Percentiles rank a stretch among this genome's conserved stretches.
Conservation (phyloP, 352 stramenopile species). For the Phytophthora foliorum region DNA sequence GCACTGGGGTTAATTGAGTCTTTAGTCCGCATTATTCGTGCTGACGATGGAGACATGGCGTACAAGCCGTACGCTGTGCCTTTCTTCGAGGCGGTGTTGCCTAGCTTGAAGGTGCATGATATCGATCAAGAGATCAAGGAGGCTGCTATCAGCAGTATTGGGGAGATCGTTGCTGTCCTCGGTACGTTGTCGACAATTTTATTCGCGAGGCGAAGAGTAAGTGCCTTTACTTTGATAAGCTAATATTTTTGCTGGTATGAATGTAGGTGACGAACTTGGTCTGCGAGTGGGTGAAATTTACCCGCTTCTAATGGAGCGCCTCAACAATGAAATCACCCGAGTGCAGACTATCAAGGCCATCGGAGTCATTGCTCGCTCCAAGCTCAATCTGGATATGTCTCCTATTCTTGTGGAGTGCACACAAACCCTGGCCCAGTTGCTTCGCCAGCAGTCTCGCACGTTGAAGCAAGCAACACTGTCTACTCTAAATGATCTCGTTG, state of each 20-base stretch:
- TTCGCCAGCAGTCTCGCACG: slow-evolving; percentile 95
- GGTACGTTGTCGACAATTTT: slow-evolving; percentile 35
- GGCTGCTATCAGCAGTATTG: slow-evolving; percentile 93
- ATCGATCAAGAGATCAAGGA: slow-evolving; percentile 99
- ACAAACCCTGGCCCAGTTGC: slow-evolving; percentile 89
- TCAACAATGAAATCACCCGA: slow-evolving; percentile 99
- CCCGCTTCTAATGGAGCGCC: slow-evolving; percentile 94
- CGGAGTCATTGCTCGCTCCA: slow-evolving; percentile 88
- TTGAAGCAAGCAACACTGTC: slow-evolving; percentile 96
- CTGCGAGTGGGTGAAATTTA: slow-evolving; percentile 88
- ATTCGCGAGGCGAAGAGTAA: not conserved
- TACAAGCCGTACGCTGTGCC: slow-evolving; percentile 74
- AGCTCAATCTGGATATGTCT: slow-evolving; percentile 91
- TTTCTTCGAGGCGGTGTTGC: slow-evolving; percentile 95
- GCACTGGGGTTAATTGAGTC: slow-evolving; percentile 94
- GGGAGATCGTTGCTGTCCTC: slow-evolving; percentile 86
- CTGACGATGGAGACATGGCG: slow-evolving; percentile 40
- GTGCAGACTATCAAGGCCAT: slow-evolving; percentile 97
- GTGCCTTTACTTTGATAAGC: not conserved
- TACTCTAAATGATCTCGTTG: slow-evolving; percentile 92
- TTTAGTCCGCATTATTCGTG: slow-evolving; percentile 88
- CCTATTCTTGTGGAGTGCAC: slow-evolving; percentile 92
- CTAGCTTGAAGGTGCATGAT: slow-evolving; percentile 96
- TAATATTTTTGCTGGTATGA: slow-evolving; percentile 20
- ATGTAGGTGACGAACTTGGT: slow-evolving; percentile 83